A percentile compares a stretch with the other conserved stretches of the same genome.
These are phyloP conservation scores for Gossypium rotundifolium DNA, from an alignment of 345 rosid genomes.

Conservation along the genomic window DNA sequence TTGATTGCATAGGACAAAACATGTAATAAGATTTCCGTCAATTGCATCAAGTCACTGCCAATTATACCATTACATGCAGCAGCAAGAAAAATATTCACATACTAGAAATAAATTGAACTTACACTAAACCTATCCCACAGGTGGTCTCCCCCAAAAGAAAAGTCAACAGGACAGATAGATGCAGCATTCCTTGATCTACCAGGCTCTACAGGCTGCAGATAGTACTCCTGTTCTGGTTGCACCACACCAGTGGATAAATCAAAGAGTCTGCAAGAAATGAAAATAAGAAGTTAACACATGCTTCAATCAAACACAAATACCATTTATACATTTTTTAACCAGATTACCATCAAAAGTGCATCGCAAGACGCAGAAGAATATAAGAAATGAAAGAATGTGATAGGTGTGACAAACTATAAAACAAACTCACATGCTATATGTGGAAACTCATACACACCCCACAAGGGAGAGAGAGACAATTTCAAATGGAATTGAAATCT, in stretches of 20 bases:
- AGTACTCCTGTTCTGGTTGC: conserved; percentile 94
- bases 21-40: neutral
- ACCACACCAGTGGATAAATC: conserved; percentile 63
- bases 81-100: neutral
- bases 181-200: conserved; percentile 74
- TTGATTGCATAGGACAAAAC: neutral
- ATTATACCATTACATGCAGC: neutral
- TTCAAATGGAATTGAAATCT: neutral
- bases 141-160: conserved; percentile 86
- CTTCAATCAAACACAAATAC: neutral
- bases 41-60: neutral
- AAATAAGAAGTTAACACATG: neutral
- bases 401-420: neutral
- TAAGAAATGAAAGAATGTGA: neutral
- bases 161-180: conserved; percentile 77
- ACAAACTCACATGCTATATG: neutral
- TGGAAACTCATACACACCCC: neutral
- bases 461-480: neutral
- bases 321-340: neutral
- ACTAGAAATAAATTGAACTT: conserved; percentile 33
- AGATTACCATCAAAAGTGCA: neutral
- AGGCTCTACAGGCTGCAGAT: conserved; percentile 83
- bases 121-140: conserved; percentile 94
- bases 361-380: neutral
- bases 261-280: conserved; percentile 55